phyloP scores from a whole-genome alignment of 306 rosid species.

The Quercus dentata region DNA sequence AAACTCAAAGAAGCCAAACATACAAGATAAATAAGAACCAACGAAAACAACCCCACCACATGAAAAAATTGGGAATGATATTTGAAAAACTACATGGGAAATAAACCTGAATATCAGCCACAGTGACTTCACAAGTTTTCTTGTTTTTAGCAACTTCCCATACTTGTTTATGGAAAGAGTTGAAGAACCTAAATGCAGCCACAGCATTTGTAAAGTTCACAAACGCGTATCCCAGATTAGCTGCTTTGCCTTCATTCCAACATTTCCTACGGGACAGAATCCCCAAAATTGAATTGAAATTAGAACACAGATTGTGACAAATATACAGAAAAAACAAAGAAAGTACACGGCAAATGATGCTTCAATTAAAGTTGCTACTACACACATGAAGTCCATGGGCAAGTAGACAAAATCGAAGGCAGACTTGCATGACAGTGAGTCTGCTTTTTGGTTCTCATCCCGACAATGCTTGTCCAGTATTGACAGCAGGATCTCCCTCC shows the following conservation, averaged over 20 bases:
- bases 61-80: background rate
- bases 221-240: slow-evolving; percentile 67
- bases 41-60: background rate
- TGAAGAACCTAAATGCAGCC: slow-evolving; percentile 38
- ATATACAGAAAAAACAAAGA: background rate
- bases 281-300: no score
- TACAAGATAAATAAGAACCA: no score
- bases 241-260: slow-evolving; percentile 8
- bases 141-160: slow-evolving; percentile 33
- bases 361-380: no score
- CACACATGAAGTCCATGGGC: slow-evolving; percentile 52
- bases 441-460: background rate
- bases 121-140: slow-evolving; percentile 42
- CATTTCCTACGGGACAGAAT: slow-evolving; percentile 15
- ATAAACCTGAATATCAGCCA: slow-evolving; percentile 47
- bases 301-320: background rate
- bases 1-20: background rate
- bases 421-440: background rate
- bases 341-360: no score
- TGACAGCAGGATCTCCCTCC: slow-evolving; percentile 6
- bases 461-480: slow-evolving; percentile 33
- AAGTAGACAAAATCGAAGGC: slow-evolving; percentile 48
- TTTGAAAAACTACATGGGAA: background rate
- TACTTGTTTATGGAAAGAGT: slow-evolving; percentile 9
- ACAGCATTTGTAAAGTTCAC: slow-evolving; percentile 44